A percentile compares a stretch with the other conserved stretches of the same genome.
These are phyloP conservation scores for Paramecium tetraurelia DNA, from an alignment of 73 alveolate species.

Conservation along the genomic window DNA sequence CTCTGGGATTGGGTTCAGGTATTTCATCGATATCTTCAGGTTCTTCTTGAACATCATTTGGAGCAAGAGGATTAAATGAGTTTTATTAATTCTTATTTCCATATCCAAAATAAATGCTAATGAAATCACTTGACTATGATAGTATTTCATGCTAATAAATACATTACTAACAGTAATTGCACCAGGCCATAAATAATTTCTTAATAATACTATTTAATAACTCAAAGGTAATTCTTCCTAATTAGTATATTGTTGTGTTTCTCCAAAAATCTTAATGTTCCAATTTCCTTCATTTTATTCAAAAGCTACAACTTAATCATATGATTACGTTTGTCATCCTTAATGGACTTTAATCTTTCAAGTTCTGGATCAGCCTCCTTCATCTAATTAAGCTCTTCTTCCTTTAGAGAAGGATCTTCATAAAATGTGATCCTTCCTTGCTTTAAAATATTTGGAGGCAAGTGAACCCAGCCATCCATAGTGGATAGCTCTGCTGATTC, in stretches of 20 bases:
- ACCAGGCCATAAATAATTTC: slow-evolving; percentile 50
- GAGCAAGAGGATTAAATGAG: slow-evolving; percentile 20
- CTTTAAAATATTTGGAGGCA: slow-evolving; percentile 13
- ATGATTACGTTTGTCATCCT: background rate
- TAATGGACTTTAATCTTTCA: slow-evolving; percentile 21
- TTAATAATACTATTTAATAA: background rate
- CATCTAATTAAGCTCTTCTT: background rate
- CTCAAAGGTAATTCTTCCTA: slow-evolving; percentile 1
- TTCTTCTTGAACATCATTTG: slow-evolving; percentile 30
- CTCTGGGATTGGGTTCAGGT: slow-evolving; percentile 43
- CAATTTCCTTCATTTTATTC: slow-evolving; percentile 30
- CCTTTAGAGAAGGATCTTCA: slow-evolving; percentile 22
- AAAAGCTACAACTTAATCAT: background rate
- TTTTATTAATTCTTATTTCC: slow-evolving; percentile 9
- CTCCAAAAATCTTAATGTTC: background rate
- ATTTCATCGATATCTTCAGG: slow-evolving; percentile 22
- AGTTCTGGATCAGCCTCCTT: slow-evolving; percentile 17
- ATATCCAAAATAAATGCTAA: slow-evolving; percentile 3
- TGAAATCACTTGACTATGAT: background rate
- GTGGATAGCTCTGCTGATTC: slow-evolving; percentile 14
- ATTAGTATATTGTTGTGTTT: background rate
- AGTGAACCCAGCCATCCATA: slow-evolving; percentile 37
- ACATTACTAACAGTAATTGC: slow-evolving; percentile 40
- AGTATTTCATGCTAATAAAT: background rate
- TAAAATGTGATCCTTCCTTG: slow-evolving; percentile 18